Conservation (phyloP, 2,329 filamentous ascomycete genomes). For the Trichoderma atroviride region DNA sequence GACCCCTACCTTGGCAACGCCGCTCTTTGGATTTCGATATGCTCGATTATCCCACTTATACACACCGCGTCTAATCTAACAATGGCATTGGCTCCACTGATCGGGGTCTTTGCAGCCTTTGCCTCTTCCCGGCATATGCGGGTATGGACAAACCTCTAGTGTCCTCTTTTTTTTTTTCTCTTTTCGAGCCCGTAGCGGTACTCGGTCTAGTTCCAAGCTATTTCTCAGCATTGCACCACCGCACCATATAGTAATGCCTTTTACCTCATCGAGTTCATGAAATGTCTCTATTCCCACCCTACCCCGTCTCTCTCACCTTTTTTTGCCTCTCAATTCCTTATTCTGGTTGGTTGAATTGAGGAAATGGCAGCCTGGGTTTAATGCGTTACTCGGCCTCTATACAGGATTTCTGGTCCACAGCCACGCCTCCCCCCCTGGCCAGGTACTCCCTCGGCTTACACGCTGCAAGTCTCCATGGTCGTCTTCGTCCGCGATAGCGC, state of each 20-base stretch:
- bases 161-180: not conserved
- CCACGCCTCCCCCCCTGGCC: constrained; percentile 31
- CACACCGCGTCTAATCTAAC: constrained; percentile 24
- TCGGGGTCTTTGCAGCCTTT: constrained; percentile 13
- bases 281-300: constrained; percentile 33
- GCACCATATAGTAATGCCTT: constrained; percentile 25
- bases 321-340: constrained; percentile 20
- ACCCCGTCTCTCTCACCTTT: constrained; percentile 23
- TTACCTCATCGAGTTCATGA: constrained; percentile 22
- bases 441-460: constrained; percentile 39
- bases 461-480: constrained; percentile 41
- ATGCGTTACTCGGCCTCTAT: constrained; percentile 15
- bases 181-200: constrained; percentile 11
- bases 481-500: constrained; percentile 36
- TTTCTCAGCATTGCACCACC: constrained; percentile 27
- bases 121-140: constrained; percentile 21
- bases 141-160: constrained; percentile 21
- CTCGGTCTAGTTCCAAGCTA: constrained; percentile 6
- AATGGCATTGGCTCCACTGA: constrained; percentile 21
- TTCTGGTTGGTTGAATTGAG: constrained; percentile 26
- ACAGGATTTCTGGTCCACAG: constrained; percentile 30
- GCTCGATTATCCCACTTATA: constrained; percentile 16
- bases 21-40: constrained; percentile 6
- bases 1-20: not conserved
- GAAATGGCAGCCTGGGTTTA: constrained; percentile 19